Evolutionary conservation across 441 rosid genomes (phyloP), one percentile per base, ranked within the genome.

Genomic region (Erodium chrysanthum): DNA sequence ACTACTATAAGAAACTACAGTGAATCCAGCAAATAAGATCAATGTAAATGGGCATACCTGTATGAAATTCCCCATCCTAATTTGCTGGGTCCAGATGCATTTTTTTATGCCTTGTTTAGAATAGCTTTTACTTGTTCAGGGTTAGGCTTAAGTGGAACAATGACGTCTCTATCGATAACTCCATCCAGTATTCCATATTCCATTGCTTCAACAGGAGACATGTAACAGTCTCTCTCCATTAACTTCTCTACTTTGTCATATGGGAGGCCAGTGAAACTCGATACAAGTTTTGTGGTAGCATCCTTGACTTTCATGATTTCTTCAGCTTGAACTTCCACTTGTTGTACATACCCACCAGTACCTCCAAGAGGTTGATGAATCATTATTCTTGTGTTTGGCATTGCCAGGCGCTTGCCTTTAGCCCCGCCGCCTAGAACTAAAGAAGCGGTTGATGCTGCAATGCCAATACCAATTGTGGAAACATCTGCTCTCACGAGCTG

Each of bases 371-470:
- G 97, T 48, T 89, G 98, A 75, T 91, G 96, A 63, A 94, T 83
- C 98, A 94, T 94, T 74, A 94, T 84, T 71, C 97, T 83, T 0
- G 98, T 74, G 71, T 91, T 91, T 66, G 98, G 97, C 98, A 94
- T 94, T 0, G 97, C 96, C 70, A 89, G 77, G 31, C 97, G 93
- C 83, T 93, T 93, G 60, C 97, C 97, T 79, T 86, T 91, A 44
- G 92, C 76, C 7, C 96, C 98, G 33, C 93, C 96, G 44, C 96
- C 97, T 54, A 93, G 97, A 70, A 91, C 84, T 48, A 94, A 67
- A 18, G 98, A 83, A 72, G 98, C 96, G 29, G 98, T 88, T 71
- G 96, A 91, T 21, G 96, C 97, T 65, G 97, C 82, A 21, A 86
- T 84, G 52, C 98, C 98, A 23, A 94, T 85, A 10, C 91, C 91